Evolutionary conservation across 2,329 filamentous ascomycete species (phyloP).

Genomic region (Pezicula radicicola): DNA sequence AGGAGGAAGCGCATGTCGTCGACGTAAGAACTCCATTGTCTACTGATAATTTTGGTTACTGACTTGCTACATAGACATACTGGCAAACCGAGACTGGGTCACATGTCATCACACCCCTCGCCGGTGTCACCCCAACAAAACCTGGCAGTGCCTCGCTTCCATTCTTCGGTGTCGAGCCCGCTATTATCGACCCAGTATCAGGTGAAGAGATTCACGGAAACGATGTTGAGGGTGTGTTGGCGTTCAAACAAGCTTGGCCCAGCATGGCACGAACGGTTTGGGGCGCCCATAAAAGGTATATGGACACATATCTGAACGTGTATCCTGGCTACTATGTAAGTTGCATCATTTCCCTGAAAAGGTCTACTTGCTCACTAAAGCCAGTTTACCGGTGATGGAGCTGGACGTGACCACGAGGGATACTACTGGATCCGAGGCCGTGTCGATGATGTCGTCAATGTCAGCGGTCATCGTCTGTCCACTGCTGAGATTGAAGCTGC

Average conservation of each 20-base stretch:
- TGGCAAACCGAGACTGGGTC: conserved; percentile 99
- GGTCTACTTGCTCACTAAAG: conserved; percentile 9
- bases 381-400: conserved; percentile 88
- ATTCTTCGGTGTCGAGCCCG: conserved; percentile 97
- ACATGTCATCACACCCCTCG: conserved; percentile 90
- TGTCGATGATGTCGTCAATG: conserved; percentile 98
- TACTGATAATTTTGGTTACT: conserved; percentile 21
- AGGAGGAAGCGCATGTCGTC: conserved; percentile 87
- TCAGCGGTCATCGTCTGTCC: conserved; percentile 91
- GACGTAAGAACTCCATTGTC: conserved; percentile 65
- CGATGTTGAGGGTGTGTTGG: conserved; percentile 90
- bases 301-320: conserved; percentile 97
- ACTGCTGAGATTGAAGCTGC: conserved; percentile 98
- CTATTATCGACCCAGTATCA: conserved; percentile 94
- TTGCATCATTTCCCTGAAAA: conserved; percentile 16
- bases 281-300: conserved; percentile 96
- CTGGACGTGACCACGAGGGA: conserved; percentile 92
- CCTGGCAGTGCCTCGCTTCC: conserved; percentile 93
- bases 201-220: conserved; percentile 93
- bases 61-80: conserved; percentile 67
- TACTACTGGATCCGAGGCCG: conserved; percentile 99
- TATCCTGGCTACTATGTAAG: conserved; percentile 97
- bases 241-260: conserved; percentile 95
- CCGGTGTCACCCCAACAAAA: conserved; percentile 92
- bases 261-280: conserved; percentile 98